phyloP scores from a whole-genome alignment of 129 eudicot genomes.

The Oenanthe sinensis region DNA sequence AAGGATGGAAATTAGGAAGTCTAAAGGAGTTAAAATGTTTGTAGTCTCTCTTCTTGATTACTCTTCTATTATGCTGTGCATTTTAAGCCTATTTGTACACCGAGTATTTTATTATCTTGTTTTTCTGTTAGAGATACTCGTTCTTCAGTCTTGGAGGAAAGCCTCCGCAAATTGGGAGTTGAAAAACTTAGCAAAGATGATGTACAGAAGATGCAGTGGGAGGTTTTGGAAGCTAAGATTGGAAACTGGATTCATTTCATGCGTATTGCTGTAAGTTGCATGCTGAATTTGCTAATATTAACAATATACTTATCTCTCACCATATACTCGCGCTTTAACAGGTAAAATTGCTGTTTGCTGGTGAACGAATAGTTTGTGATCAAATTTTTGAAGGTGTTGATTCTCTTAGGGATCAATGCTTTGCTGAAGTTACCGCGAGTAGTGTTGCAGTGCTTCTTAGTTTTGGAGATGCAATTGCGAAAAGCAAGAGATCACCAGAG shows the following conservation, averaged over 20 bases:
- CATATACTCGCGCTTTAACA: conserved; percentile 26
- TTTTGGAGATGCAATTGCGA: conserved; percentile 98
- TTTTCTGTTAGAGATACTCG: conserved; percentile 66
- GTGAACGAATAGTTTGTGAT: conserved; percentile 89
- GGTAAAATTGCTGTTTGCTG: conserved; percentile 96
- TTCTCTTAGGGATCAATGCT: conserved; percentile 81
- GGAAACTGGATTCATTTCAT: conserved; percentile 99
- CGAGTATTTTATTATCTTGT: neutral
- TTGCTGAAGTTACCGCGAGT: conserved; percentile 88
- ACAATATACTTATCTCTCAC: neutral
- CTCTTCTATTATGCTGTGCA: neutral
- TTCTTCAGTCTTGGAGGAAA: conserved; percentile 84
- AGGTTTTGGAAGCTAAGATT: conserved; percentile 88
- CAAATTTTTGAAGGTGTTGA: conserved; percentile 92
- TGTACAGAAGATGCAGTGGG: conserved; percentile 99
- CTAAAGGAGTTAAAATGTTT: neutral
- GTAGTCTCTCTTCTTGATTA: neutral
- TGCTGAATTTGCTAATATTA: neutral
- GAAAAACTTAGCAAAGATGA: conserved; percentile 98
- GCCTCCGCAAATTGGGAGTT: conserved; percentile 85
- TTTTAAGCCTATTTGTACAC: neutral
- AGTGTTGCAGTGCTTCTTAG: conserved; percentile 93
- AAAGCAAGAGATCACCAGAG: conserved; percentile 96
- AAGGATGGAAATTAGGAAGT: neutral
- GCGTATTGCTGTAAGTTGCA: conserved; percentile 88